These are phyloP conservation scores for Lizonia empirigonia DNA, from an alignment of 2,329 filamentous ascomycete genomes.

Conservation along the genomic window DNA sequence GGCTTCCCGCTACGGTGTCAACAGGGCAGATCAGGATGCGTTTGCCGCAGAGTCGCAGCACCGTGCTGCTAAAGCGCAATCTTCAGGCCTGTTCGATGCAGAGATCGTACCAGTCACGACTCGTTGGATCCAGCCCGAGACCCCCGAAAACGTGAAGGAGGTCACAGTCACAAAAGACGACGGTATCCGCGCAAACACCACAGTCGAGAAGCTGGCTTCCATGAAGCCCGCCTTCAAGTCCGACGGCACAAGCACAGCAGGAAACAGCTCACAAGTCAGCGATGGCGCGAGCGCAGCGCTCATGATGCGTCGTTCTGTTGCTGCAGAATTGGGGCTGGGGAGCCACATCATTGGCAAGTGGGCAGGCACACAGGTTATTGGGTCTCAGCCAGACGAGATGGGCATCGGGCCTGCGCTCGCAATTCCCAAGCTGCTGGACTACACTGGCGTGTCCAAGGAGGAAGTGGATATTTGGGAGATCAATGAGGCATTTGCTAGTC, in stretches of 20 bases:
- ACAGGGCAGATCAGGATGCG: constrained; percentile 77
- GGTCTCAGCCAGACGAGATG: constrained; percentile 91
- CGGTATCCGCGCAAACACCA: constrained; percentile 74
- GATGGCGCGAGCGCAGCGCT: constrained; percentile 86
- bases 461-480: constrained; percentile 91
- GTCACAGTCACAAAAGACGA: constrained; percentile 80
- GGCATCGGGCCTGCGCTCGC: constrained; percentile 86
- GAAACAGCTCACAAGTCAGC: constrained; percentile 83
- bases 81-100: constrained; percentile 70
- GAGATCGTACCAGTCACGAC: constrained; percentile 85
- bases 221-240: constrained; percentile 85
- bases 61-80: constrained; percentile 73
- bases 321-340: constrained; percentile 71
- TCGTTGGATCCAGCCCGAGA: constrained; percentile 67
- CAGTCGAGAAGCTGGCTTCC: constrained; percentile 71
- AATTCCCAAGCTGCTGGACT: constrained; percentile 78
- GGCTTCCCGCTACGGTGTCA: constrained; percentile 74
- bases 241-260: constrained; percentile 79
- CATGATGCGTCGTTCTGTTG: constrained; percentile 83
- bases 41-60: constrained; percentile 78
- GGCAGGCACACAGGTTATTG: constrained; percentile 74
- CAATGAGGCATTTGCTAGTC: constrained; percentile 77
- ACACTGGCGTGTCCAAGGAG: constrained; percentile 66
- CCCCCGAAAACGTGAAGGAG: constrained; percentile 55
- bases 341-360: constrained; percentile 80